A percentile compares a stretch with the other conserved stretches of the same genome.
Evolutionary conservation across 2,329 filamentous ascomycete species (phyloP).

Genomic region (Mycosphaerella sp.): DNA sequence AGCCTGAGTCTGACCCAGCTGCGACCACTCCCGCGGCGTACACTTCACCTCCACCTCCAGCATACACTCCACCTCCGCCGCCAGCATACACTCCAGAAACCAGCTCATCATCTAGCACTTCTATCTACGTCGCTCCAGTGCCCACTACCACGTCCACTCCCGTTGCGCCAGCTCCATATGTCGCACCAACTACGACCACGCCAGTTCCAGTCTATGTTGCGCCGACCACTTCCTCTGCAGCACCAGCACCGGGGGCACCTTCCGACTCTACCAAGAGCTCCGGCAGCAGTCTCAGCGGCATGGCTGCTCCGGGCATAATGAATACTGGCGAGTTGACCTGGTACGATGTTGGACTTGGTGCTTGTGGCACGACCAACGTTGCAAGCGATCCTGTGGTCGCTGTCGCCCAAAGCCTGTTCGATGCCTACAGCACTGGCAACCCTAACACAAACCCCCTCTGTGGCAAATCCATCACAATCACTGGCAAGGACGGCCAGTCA

Average conservation of each 20-base stretch:
- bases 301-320: conserved; percentile 33
- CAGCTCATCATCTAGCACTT: conserved; percentile 17
- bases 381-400: conserved; percentile 61
- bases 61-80: conserved; percentile 21
- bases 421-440: conserved; percentile 34
- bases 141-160: conserved; percentile 23
- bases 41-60: conserved; percentile 16
- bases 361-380: conserved; percentile 60
- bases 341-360: conserved; percentile 62
- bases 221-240: conserved; percentile 8
- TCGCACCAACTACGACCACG: conserved; percentile 16
- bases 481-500: conserved; percentile 51
- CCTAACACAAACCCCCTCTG: conserved; percentile 66
- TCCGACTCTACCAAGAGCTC: conserved; percentile 21
- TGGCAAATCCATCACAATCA: conserved; percentile 61
- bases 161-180: conserved; percentile 16
- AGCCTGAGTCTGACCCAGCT: conserved; percentile 5
- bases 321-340: conserved; percentile 65
- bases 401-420: conserved; percentile 60
- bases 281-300: conserved; percentile 17
- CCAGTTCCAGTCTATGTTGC: conserved; percentile 21
- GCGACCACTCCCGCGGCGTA: conserved; percentile 3
- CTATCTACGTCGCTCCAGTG: conserved; percentile 16
- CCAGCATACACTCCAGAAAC: conserved; percentile 25
- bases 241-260: conserved; percentile 16